Percentiles rank a stretch among this genome's conserved stretches.
Conservation (phyloP, 192 early-diverging fungal species). For the Coemansia biformis region DNA sequence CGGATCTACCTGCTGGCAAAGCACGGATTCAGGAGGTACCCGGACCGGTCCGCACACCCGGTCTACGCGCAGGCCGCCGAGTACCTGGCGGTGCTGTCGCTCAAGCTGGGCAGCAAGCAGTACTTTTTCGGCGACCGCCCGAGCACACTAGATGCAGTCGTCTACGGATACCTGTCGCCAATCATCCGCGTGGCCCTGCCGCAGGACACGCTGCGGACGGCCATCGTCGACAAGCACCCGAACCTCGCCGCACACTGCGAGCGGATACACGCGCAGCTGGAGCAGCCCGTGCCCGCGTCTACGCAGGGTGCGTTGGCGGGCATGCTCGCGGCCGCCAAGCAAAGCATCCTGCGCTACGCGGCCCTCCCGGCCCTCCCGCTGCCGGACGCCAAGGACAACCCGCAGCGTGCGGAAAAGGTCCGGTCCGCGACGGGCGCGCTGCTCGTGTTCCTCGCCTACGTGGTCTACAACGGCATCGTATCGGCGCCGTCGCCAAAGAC, state of each 20-base stretch:
- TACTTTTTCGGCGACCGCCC: constrained; percentile 83
- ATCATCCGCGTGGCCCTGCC: constrained; percentile 71
- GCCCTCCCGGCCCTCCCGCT: constrained; percentile 1
- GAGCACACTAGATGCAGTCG: constrained; percentile 72
- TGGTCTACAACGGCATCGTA: constrained; percentile 34
- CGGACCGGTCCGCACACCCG: constrained; percentile 47
- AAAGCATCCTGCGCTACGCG: constrained; percentile 6
- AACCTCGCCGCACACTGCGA: constrained; percentile 32
- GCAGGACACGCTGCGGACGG: constrained; percentile 29
- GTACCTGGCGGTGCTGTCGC: constrained; percentile 60
- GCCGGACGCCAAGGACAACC: constrained; percentile 2
- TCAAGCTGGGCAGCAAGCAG: constrained; percentile 66
- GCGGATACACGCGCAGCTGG: constrained; percentile 27
- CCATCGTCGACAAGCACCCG: constrained; percentile 15
- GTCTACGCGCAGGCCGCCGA: constrained; percentile 68
- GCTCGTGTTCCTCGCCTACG: constrained; percentile 33
- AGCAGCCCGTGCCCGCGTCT: constrained; percentile 8
- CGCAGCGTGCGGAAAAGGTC: constrained; percentile 15
- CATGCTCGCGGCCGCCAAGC: constrained; percentile 14
- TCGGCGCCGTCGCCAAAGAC: constrained; percentile 4
- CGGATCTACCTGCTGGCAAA: constrained; percentile 33
- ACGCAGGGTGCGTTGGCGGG: constrained; percentile 18
- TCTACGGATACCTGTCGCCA: constrained; percentile 78
- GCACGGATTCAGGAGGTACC: constrained; percentile 47
- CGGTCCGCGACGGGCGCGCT: constrained; percentile 18